Conservation (phyloP, 1,284 basidiomycete genomes). For the Puccinia polysora region DNA sequence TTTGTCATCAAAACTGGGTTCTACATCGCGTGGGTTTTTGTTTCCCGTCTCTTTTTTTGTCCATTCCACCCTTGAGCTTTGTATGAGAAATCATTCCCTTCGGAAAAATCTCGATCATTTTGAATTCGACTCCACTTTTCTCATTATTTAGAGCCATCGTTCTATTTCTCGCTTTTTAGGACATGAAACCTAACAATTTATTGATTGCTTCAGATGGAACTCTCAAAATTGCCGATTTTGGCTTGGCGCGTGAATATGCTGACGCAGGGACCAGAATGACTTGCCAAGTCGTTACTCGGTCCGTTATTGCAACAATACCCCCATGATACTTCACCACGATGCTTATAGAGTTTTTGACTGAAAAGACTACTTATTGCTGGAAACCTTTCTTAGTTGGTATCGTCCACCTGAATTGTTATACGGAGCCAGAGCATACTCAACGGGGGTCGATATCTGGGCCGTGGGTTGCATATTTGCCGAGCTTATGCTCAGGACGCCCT, state of each 20-base stretch:
- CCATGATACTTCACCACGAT: no score
- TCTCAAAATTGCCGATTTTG: conserved; percentile 98
- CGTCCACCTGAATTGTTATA: conserved; percentile 89
- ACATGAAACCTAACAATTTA: conserved; percentile 98
- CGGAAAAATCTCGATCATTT: neutral
- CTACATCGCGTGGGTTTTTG: conserved; percentile 71
- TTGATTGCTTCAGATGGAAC: conserved; percentile 84
- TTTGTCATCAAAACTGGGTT: conserved; percentile 90
- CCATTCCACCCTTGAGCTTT: neutral
- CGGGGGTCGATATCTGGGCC: conserved; percentile 87
- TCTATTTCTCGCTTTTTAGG: conserved; percentile 65
- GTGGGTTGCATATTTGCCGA: conserved; percentile 95
- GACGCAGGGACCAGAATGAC: conserved; percentile 95
- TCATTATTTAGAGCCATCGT: neutral
- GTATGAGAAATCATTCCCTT: neutral
- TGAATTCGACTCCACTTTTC: conserved; percentile 7
- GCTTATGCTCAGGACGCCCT: conserved; percentile 88
- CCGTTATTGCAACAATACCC: no score
- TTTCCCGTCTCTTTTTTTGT: neutral
- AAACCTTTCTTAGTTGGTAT: conserved; percentile 71
- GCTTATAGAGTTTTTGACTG: neutral
- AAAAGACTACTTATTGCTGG: neutral
- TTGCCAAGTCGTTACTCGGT: conserved; percentile 94
- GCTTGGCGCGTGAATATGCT: conserved; percentile 89
- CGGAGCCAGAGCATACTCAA: conserved; percentile 79